These are phyloP conservation scores for Kodamaea sagamina DNA, from an alignment of 805 yeast genomes.

Conservation along the genomic window DNA sequence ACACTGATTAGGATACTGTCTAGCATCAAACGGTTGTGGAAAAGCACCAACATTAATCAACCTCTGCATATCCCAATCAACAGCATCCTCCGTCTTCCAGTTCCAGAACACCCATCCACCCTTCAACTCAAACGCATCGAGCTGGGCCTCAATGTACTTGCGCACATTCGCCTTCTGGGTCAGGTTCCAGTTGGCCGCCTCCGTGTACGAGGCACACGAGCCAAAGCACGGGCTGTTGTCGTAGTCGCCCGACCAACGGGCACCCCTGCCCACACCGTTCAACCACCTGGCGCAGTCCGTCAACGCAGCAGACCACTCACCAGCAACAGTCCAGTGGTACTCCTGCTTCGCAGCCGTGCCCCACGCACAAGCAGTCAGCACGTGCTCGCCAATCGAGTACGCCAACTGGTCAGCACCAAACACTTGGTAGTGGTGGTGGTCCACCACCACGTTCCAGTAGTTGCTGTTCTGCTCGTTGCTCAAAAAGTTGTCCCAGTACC, in stretches of 20 bases:
- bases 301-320: constrained; percentile 79
- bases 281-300: constrained; percentile 90
- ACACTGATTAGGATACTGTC: constrained; percentile 74
- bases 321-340: constrained; percentile 71
- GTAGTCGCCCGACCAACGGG: constrained; percentile 81
- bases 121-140: constrained; percentile 72
- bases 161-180: constrained; percentile 60
- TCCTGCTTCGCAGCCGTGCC: constrained; percentile 44
- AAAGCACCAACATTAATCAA: constrained; percentile 61
- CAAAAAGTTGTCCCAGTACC: constrained; percentile 64
- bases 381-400: constrained; percentile 60
- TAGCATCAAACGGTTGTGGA: constrained; percentile 76
- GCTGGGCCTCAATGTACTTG: constrained; percentile 81
- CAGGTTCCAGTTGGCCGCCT: constrained; percentile 53
- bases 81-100: constrained; percentile 80
- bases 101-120: constrained; percentile 94
- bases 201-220: constrained; percentile 51
- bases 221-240: constrained; percentile 51
- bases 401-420: constrained; percentile 65
- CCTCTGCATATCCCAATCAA: constrained; percentile 83
- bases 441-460: constrained; percentile 71
- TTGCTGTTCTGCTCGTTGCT: constrained; percentile 17
- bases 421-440: constrained; percentile 91
- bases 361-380: constrained; percentile 39
- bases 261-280: constrained; percentile 73